Percentiles rank a stretch among this genome's conserved stretches.
Evolutionary conservation across 306 rosid genomes (phyloP).

Genomic region (Inga leiocalycina): DNA sequence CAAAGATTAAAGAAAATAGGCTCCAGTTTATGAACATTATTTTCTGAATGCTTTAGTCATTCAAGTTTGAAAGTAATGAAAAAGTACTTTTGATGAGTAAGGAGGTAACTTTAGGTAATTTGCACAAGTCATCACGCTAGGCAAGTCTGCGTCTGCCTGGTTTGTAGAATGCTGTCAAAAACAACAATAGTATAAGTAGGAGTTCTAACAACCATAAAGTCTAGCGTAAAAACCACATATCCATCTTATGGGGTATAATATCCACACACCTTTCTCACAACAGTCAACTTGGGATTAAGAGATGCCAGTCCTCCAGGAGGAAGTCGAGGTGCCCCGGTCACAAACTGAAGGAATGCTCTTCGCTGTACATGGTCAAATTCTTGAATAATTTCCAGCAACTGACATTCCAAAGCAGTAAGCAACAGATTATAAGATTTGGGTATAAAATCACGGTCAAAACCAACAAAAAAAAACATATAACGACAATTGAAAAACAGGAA

Average conservation of each 20-base stretch:
- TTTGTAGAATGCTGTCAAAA: slow-evolving; percentile 70
- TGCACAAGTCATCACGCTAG: slow-evolving; percentile 99
- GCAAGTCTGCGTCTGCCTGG: slow-evolving; percentile 77
- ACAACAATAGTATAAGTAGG: slow-evolving; percentile 10
- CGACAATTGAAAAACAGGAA: slow-evolving; percentile 11
- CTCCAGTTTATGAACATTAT: background rate
- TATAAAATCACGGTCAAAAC: slow-evolving; percentile 6
- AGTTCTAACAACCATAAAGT: slow-evolving; percentile 20
- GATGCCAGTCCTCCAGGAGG: slow-evolving; percentile 99
- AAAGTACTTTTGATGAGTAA: slow-evolving; percentile 78
- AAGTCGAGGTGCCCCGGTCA: slow-evolving; percentile 95
- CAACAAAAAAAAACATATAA: background rate
- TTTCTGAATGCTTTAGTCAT: background rate
- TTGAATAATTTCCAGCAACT: slow-evolving; percentile 85
- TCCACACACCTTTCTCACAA: slow-evolving; percentile 79
- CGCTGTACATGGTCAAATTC: slow-evolving; percentile 68
- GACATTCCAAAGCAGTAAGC: slow-evolving; percentile 30
- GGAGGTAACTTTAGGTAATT: slow-evolving; percentile 97
- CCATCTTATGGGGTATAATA: background rate
- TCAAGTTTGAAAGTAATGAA: slow-evolving; percentile 22
- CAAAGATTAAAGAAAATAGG: background rate
- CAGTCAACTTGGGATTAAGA: slow-evolving; percentile 91
- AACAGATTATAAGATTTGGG: slow-evolving; percentile 8
- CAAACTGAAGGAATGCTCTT: slow-evolving; percentile 93
- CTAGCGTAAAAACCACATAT: background rate